Base-by-base conservation (phyloP, 2,329 filamentous ascomycete species). In the Ophiocordyceps camponoti-floridani region DNA sequence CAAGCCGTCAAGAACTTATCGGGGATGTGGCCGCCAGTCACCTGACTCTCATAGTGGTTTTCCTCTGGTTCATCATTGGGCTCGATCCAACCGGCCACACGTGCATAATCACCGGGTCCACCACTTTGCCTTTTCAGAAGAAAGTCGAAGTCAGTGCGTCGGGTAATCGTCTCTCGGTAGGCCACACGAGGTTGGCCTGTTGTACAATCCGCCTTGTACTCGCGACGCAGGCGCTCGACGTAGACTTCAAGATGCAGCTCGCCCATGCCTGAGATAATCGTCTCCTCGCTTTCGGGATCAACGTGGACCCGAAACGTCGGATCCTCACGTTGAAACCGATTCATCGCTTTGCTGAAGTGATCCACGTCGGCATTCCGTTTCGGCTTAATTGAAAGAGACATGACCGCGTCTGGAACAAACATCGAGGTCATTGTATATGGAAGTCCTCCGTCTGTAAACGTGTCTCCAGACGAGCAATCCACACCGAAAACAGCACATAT, bases 401-500 rank as follows among this genome's bases (percentile, higher is more conserved):
- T 95, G 68, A 98, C 91, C 28, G 91, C 85, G 60, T 98, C 91
- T 9, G 91, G 91, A 41, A 98, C 89, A 62, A 86, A 89, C 91
- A 98, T 98, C 54, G 87, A 94, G 41, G 84, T 83, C 88, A 98
- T 96, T 49, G 82, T 84, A 69, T 95, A 98, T 42, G 84, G 86
- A 35, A 96, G 71, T 53, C 79, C 75, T 49, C 89, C 91, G 58
- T 98, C 91, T 16, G 91, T 96, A 66, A 98, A 98, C 40, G 89
- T 96, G 62, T 98, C 91, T 55, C 91, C 91, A 40, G 89, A 96
- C 33, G 91, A 88, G 62, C 91, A 98, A 56, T 98, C 91, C 45
- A 98, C 84, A 57, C 91, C 91, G 58, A 98, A 98, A 47, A 98
- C 91, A 48, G 91, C 91, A 60, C 91, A 98, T 51, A 98, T 98